phyloP scores from a whole-genome alignment of 169 alveolate species.

The Plasmodium inui region DNA sequence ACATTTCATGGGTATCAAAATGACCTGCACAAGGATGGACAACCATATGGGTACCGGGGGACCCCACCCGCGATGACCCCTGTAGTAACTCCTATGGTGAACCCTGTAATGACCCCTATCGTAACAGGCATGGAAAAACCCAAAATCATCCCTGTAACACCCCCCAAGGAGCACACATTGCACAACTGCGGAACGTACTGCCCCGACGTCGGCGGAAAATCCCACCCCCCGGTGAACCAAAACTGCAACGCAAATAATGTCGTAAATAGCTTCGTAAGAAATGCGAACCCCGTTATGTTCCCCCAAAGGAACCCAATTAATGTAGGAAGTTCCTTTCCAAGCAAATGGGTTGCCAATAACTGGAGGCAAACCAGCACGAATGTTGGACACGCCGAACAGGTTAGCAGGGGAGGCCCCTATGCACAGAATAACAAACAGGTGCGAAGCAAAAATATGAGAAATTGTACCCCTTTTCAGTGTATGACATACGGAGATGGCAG shows the following conservation, averaged over 20 bases:
- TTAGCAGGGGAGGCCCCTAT: background rate
- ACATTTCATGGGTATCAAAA: background rate
- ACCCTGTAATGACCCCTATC: background rate
- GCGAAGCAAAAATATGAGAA: background rate
- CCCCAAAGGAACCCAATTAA: background rate
- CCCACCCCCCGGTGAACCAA: background rate
- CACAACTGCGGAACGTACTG: background rate
- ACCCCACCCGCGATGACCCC: background rate
- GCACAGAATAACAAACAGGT: background rate
- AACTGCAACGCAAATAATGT: background rate
- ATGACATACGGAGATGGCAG: background rate
- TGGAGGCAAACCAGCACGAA: background rate
- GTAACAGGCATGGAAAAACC: background rate
- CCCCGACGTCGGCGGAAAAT: background rate
- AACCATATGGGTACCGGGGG: background rate
- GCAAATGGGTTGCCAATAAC: background rate
- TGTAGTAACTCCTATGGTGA: background rate
- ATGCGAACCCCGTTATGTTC: background rate
- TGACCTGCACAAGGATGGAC: background rate
- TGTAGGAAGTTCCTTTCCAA: background rate
- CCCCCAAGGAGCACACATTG: background rate
- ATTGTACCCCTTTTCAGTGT: slow-evolving; percentile 11
- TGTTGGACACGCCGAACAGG: background rate
- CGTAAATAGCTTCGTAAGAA: background rate
- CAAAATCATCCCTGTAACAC: background rate